Percentiles rank a stretch among this genome's conserved stretches.
Conservation (phyloP, 2,329 filamentous ascomycete genomes). For the Aspergillus tubingensis region DNA sequence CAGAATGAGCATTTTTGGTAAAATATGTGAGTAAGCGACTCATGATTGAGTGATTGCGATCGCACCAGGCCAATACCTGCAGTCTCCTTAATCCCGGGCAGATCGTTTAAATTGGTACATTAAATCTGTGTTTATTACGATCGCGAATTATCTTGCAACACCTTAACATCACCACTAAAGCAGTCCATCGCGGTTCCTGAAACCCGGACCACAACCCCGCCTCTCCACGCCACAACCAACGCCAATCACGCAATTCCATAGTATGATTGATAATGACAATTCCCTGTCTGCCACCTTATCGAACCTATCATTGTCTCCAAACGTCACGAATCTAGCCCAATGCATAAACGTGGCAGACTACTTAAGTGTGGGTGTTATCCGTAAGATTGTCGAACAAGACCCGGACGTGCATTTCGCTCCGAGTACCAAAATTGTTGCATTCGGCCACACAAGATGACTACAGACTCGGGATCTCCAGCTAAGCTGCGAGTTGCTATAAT, state of each 20-base stretch:
- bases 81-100: no score
- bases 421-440: not conserved
- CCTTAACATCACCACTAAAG: no score
- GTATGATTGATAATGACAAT: not conserved
- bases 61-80: no score
- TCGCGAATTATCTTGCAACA: no score
- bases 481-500: conserved; percentile 17
- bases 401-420: no score
- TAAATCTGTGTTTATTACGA: no score
- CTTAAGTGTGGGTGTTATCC: not conserved
- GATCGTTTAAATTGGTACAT: no score
- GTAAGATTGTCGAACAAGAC: not conserved
- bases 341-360: not conserved
- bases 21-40: fast-evolving
- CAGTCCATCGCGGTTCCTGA: no score
- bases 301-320: not conserved
- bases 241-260: not conserved
- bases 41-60: no score
- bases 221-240: not conserved
- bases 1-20: no score
- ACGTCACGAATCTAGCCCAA: not conserved
- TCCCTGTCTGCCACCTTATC: not conserved
- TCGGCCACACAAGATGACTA: not conserved
- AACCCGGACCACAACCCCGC: not conserved
- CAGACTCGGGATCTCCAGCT: not conserved